Base-by-base conservation (phyloP, 108 stramenopile species). In the Fistulifera pelliculosa region DNA sequence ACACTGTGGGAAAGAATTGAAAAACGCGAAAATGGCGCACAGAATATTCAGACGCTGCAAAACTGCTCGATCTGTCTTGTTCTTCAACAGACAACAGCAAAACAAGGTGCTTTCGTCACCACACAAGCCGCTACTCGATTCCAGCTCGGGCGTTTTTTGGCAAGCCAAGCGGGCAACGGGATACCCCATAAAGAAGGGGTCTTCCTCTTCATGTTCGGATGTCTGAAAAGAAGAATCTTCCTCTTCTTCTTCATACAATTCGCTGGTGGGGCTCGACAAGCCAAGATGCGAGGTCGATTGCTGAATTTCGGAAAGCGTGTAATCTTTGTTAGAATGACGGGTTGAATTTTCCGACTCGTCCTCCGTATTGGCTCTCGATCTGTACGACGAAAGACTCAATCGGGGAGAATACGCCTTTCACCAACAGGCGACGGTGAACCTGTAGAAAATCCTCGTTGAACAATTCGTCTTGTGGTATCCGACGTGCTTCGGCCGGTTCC, bases 61-160 rank as follows among this genome's bases (percentile, higher is more conserved):
- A 50, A 85, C 70, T 23, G 63, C 57, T 27, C 88, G 64, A 57
- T 90, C 84, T 8, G 88, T 80, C 1, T 74, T 15, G 63, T 81
- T 47, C 50, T 35, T 55, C 71, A 68, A 51, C 58, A 18, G 21
- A 24, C 8, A 28, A 16, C 27, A 65, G 53, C 53, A 41, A 68
- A 73, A 27, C 71, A 72, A 0, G 75, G 75, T 24, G 66, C 67
- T 42, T 57, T 13, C 41, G 17, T 57, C 4, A 57, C 56, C 15
- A 57, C 41, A 43, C 40, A 26, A 6, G 41, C 18, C 21, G 56
- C 18, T 13, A 57, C 18, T 43, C 39, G 39, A 43, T 43, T 38
- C 40, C 35, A 25, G 41, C 38, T 57, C 4, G 49, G 49, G 26
- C 49, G 49, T 50, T 50, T 50, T 21, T 26, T 26, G 12, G 24